Evolutionary conservation across 2,329 filamentous ascomycete genomes (phyloP), one percentile per base, ranked within the genome.

Genomic region (Waltergamsia citrina): DNA sequence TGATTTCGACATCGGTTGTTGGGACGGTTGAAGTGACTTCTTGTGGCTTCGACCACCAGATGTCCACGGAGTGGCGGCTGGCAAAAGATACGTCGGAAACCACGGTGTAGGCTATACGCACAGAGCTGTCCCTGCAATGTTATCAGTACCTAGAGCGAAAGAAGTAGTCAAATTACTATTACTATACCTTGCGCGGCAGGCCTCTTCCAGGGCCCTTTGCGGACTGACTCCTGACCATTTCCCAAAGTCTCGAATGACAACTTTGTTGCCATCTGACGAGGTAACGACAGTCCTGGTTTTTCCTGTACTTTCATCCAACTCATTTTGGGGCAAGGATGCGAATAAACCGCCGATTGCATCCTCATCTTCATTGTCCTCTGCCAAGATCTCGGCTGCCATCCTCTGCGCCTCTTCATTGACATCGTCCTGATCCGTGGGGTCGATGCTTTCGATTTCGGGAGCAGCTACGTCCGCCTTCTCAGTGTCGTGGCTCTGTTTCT

Each of bases 231-330:
- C 88, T 11, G 74, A 73, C 65, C 78, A 79, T 53, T 85, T 86
- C 2, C 85, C 87, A 65, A 96, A 95, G 47, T 95, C 82, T 28
- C 84, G 70, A 32, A 94, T 70, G 1, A 64, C 69, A 4, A 86
- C 57, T 37, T 70, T 76, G 6, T 62, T 52, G 2, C 74, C 69
- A 42, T 72, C 55, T 35, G 61, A 44, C 30, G 64, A 60, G 46
- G 67, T 74, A 28, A 76, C 61, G 26, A 71, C 68, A 0, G 65
- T 78, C 24, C 57, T 66, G 3, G 66, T 68, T 49, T 77, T 71
- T n/a, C 75, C 75, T 7, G 71, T 75, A 6, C 52, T 44, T 5
- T 67, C 62, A 44, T 80, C 73, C 5, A 75, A 63, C 46, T 80
- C 74, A 44, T 65, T 69, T 18, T 75, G 67, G 2, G 78, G 78